Percentiles rank a stretch among this genome's conserved stretches.
Conservation (phyloP, 352 stramenopile species). For the Phytophthora pseudosyringae region DNA sequence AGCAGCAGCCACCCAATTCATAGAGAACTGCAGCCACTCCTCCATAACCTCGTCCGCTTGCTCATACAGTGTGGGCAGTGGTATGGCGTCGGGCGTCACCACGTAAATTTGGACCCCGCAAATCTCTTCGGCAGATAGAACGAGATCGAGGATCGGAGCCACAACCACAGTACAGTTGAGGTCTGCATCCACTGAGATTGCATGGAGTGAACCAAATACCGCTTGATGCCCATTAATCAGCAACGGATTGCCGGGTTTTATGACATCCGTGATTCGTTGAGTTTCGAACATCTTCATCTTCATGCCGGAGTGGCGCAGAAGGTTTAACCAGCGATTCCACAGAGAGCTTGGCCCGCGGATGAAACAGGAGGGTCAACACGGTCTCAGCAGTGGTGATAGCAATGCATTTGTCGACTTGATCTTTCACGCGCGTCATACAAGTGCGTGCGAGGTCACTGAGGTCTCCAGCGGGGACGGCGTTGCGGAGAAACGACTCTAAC, state of each 20-base stretch:
- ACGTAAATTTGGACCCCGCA: background rate
- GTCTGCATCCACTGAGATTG: no score
- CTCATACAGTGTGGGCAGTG: background rate
- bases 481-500: constrained; percentile 4
- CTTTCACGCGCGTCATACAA: background rate
- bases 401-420: constrained; percentile 2
- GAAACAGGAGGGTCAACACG: background rate
- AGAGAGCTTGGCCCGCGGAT: constrained; percentile 5
- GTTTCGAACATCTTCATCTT: background rate
- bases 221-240: background rate
- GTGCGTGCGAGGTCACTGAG: background rate
- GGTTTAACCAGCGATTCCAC: background rate
- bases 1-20: background rate
- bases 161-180: no score
- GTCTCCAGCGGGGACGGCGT: background rate
- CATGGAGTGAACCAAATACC: background rate
- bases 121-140: background rate
- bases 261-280: background rate
- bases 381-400: background rate
- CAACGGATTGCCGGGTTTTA: background rate
- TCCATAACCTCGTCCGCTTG: background rate
- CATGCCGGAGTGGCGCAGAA: background rate
- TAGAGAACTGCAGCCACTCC: background rate
- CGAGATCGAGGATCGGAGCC: background rate
- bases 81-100: background rate